Percentiles rank a stretch among this genome's conserved stretches.
phyloP scores from a whole-genome alignment of 257 asterid species.

The Salvia miltiorrhiza region DNA sequence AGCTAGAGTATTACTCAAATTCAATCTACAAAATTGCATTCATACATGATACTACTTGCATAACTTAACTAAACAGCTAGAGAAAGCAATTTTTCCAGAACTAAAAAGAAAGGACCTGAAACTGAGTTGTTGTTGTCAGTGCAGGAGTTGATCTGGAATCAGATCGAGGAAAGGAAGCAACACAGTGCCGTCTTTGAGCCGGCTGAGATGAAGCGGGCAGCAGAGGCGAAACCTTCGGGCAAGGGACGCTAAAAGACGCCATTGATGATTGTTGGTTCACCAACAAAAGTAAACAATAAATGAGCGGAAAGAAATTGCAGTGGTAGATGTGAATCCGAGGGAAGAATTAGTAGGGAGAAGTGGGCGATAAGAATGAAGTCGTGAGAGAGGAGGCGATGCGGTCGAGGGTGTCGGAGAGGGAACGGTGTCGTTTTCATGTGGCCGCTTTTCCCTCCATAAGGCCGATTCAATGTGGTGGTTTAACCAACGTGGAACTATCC shows the following conservation, averaged over 20 bases:
- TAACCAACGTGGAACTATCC: constrained; percentile 3
- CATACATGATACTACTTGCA: neutral
- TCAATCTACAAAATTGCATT: neutral
- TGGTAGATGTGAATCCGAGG: neutral
- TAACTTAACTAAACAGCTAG: neutral
- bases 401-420: constrained; percentile 23
- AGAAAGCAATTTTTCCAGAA: neutral
- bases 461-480: constrained; percentile 28
- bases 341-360: constrained; percentile 25
- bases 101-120: constrained; percentile 21
- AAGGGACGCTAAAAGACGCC: constrained; percentile 49
- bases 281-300: neutral
- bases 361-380: constrained; percentile 39
- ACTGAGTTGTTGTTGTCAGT: constrained; percentile 2
- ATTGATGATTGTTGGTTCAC: constrained; percentile 21
- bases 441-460: constrained; percentile 36
- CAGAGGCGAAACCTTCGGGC: constrained; percentile 39
- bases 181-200: constrained; percentile 15
- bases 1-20: neutral
- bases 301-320: neutral
- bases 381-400: constrained; percentile 36
- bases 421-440: constrained; percentile 27
- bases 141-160: constrained; percentile 32
- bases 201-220: constrained; percentile 35
- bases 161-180: constrained; percentile 36